Percentiles rank a stretch among this genome's conserved stretches.
Conservation (phyloP, 208 protist species). For the Porcisia hertigi region DNA sequence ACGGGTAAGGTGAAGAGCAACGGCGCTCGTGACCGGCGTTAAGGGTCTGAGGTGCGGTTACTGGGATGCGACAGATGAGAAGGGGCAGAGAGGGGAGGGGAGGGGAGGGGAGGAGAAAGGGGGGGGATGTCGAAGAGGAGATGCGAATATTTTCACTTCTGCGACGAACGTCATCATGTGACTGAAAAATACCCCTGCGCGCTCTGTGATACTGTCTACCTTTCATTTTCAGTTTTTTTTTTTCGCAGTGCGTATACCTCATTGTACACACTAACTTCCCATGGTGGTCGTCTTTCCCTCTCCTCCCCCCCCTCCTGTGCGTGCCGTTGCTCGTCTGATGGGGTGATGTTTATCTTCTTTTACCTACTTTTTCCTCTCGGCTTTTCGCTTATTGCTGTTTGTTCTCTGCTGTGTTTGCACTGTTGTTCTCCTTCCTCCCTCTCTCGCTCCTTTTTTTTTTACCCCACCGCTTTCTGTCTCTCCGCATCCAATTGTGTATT, state of each 20-base stretch:
- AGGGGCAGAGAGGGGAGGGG: not conserved
- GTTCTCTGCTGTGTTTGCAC: not conserved
- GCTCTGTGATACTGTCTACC: not conserved
- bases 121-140: not conserved
- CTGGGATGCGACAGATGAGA: not conserved
- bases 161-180: not conserved
- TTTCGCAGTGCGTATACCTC: not conserved
- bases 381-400: not conserved
- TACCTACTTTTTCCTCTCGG: not conserved
- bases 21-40: slow-evolving; percentile 82
- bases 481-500: not conserved
- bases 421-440: not conserved
- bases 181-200: not conserved
- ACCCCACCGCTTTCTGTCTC: not conserved
- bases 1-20: slow-evolving; percentile 97
- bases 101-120: not conserved
- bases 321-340: not conserved
- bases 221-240: not conserved
- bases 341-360: not conserved
- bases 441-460: slow-evolving; percentile 3
- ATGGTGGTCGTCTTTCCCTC: not conserved
- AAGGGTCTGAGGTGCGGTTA: slow-evolving; percentile 21
- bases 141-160: not conserved
- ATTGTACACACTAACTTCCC: not conserved
- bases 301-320: no score